Conservation (phyloP, 192 early-diverging fungal genomes). For the Coemansia sp. region DNA sequence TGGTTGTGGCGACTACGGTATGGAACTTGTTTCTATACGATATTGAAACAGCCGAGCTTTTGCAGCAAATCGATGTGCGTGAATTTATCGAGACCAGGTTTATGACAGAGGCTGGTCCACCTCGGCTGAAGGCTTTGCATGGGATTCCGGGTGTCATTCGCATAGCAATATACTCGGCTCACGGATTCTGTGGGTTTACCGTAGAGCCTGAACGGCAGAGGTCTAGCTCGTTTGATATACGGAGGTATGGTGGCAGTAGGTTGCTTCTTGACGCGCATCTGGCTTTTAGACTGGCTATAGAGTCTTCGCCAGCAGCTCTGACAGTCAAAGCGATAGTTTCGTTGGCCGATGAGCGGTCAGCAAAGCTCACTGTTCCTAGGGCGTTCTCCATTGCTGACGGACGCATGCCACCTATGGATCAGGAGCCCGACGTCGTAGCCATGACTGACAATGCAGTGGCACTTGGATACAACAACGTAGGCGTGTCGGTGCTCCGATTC, state of each 20-base stretch:
- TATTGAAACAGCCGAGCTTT: background rate
- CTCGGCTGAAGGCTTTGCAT: background rate
- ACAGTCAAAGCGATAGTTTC: background rate
- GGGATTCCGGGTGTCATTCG: conserved; percentile 3
- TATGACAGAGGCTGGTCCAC: conserved; percentile 2
- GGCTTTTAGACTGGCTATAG: background rate
- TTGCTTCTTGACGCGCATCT: background rate
- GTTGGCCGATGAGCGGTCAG: background rate
- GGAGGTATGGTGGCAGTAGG: background rate
- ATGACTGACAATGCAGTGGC: conserved; percentile 15
- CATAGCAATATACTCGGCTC: background rate
- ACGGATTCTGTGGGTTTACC: conserved; percentile 6
- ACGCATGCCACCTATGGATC: conserved; percentile 2
- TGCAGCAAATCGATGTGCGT: background rate
- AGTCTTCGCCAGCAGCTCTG: background rate
- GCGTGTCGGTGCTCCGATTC: background rate
- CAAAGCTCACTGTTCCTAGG: background rate
- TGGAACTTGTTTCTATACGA: conserved; percentile 18
- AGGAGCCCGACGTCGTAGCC: background rate
- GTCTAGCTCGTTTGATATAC: conserved; percentile 2
- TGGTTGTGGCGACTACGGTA: conserved; percentile 4
- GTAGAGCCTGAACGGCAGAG: background rate
- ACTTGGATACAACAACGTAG: background rate
- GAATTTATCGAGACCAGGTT: conserved; percentile 8
- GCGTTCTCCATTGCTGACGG: background rate